Percentiles rank a stretch among this genome's conserved stretches.
Evolutionary conservation across 495 filamentous ascomycete species (phyloP).

Genomic region (Penicillium flavigenum): DNA sequence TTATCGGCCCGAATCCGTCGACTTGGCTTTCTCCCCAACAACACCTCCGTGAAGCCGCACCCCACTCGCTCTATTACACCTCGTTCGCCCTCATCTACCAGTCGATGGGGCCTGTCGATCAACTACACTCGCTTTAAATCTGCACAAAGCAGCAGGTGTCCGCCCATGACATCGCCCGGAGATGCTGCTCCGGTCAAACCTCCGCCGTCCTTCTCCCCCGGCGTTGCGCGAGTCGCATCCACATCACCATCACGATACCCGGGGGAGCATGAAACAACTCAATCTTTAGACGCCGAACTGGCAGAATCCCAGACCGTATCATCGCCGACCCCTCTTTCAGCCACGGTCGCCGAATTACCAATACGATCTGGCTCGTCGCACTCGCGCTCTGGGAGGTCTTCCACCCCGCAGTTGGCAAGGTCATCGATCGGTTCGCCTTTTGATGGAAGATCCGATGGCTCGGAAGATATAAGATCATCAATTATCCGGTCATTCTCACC

Average conservation of each 20-base stretch:
- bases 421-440: constrained; percentile 56
- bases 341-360: constrained; percentile 38
- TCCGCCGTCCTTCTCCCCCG: constrained; percentile 56
- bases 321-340: constrained; percentile 44
- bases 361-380: constrained; percentile 49
- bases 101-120: constrained; percentile 40
- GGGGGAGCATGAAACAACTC: constrained; percentile 40
- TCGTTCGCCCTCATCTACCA: constrained; percentile 10
- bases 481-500: constrained; percentile 85
- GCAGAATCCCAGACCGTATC: constrained; percentile 53
- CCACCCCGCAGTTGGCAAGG: constrained; percentile 55
- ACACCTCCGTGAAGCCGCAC: constrained; percentile 18
- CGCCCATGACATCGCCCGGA: constrained; percentile 62
- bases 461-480: constrained; percentile 67
- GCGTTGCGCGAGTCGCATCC: constrained; percentile 51
- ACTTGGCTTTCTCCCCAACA: constrained; percentile 32
- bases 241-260: constrained; percentile 53
- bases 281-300: constrained; percentile 47
- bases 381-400: constrained; percentile 60
- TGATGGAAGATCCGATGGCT: constrained; percentile 48
- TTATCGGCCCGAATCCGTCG: constrained; percentile 23
- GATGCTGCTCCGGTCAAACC: constrained; percentile 62
- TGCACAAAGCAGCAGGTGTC: constrained; percentile 39
- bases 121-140: constrained; percentile 15
- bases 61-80: constrained; percentile 18